Evolutionary conservation across 257 asterid species (phyloP).

Genomic region (Fraxinus pennsylvanica): DNA sequence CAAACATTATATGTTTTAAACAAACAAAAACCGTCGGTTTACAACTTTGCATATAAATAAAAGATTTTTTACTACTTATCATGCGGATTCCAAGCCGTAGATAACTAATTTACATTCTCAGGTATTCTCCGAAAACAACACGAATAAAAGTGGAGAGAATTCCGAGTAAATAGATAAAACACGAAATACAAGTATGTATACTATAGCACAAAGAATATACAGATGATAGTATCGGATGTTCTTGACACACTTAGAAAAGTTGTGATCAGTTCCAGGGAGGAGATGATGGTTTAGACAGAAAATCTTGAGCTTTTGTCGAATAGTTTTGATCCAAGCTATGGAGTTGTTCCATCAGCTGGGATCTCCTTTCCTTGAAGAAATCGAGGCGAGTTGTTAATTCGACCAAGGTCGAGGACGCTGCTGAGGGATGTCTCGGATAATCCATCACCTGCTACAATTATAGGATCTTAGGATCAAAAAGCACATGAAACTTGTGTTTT

Average conservation of each 20-base stretch:
- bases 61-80: constrained; percentile 12
- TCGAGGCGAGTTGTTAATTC: constrained; percentile 88
- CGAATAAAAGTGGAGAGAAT: constrained; percentile 10
- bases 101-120: constrained; percentile 33
- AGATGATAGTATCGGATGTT: constrained; percentile 19
- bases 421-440: constrained; percentile 54
- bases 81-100: constrained; percentile 19
- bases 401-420: constrained; percentile 74
- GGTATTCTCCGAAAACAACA: constrained; percentile 23
- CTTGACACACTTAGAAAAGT: constrained; percentile 27
- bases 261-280: constrained; percentile 75
- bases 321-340: constrained; percentile 75
- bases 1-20: neutral
- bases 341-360: constrained; percentile 98
- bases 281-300: constrained; percentile 66
- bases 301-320: constrained; percentile 64
- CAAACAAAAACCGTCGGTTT: neutral
- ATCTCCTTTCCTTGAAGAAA: constrained; percentile 91
- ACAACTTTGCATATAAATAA: constrained; percentile 9
- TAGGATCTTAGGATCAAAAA: constrained; percentile 7
- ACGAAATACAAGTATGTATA: constrained; percentile 26
- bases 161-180: constrained; percentile 23
- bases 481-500: constrained; percentile 4
- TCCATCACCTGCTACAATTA: constrained; percentile 50
- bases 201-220: constrained; percentile 46